phyloP scores from a whole-genome alignment of 2,329 filamentous ascomycete genomes.

The Botryotinia calthae region DNA sequence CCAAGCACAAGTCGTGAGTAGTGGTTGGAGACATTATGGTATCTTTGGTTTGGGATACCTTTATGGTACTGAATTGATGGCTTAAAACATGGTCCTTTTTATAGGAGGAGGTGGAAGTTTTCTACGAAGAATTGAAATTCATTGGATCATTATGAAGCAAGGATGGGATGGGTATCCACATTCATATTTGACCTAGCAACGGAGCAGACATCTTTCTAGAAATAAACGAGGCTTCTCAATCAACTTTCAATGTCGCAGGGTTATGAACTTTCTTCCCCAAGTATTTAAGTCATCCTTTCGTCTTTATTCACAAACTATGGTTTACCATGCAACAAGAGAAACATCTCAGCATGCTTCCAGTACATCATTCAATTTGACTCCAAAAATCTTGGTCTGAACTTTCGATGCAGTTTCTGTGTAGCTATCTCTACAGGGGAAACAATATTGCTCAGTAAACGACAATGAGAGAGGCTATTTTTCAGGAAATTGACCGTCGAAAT shows the following conservation, averaged over 20 bases:
- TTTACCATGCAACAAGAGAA: not conserved
- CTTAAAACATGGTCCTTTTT: not conserved
- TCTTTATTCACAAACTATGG: not conserved
- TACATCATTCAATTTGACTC: not conserved
- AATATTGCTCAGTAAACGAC: not conserved
- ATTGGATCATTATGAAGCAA: too few species aligned
- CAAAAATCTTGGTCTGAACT: not conserved
- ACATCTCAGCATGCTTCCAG: not conserved
- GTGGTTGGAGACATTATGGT: not conserved
- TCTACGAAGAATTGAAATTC: not conserved
- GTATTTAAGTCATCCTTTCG: not conserved
- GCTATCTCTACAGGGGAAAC: not conserved
- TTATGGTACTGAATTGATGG: not conserved
- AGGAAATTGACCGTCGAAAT: not conserved
- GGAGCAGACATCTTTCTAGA: not conserved
- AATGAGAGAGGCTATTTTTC: not conserved
- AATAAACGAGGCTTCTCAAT: not conserved
- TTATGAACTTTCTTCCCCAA: accelerated
- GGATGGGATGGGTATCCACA: accelerated
- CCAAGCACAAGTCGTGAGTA: not conserved
- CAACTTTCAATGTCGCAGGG: accelerated
- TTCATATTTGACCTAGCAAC: too few species aligned
- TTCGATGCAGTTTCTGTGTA: not conserved
- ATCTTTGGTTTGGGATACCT: too few species aligned
- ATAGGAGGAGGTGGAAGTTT: not conserved